Conservation (phyloP, 345 rosid genomes). For the Physaria fendleri region DNA sequence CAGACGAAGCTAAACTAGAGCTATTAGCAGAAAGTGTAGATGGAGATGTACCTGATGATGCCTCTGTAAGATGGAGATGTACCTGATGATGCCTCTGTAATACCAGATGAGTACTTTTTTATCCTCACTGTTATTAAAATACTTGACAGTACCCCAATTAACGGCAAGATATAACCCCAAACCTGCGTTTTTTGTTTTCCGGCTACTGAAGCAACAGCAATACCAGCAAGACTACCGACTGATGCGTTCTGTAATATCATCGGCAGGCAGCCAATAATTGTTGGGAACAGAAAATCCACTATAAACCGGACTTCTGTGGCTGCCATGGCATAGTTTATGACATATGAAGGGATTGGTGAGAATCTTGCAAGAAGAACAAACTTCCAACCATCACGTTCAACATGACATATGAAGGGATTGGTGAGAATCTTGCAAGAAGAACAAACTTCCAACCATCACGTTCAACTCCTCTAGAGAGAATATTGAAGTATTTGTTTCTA, state of each 20-base stretch:
- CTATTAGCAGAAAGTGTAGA: constrained; percentile 30
- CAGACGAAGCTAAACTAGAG: constrained; percentile 19
- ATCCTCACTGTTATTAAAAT: constrained; percentile 68
- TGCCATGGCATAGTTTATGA: constrained; percentile 84
- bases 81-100: too few species aligned
- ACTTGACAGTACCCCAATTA: constrained; percentile 71
- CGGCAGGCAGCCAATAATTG: constrained; percentile 75
- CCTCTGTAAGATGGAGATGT: too few species aligned
- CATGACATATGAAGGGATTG: constrained; percentile 88
- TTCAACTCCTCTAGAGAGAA: constrained; percentile 79
- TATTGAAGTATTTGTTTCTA: constrained; percentile 60
- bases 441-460: constrained; percentile 93
- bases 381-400: constrained; percentile 91
- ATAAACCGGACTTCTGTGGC: constrained; percentile 75
- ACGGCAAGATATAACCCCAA: constrained; percentile 70
- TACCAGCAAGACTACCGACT: constrained; percentile 92
- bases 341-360: constrained; percentile 86
- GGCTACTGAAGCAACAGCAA: constrained; percentile 74
- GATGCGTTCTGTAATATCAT: constrained; percentile 97
- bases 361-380: constrained; percentile 93
- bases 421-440: constrained; percentile 93
- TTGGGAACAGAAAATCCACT: constrained; percentile 82
- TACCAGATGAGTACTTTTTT: constrained; percentile 58
- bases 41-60: not conserved
- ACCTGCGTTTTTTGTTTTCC: constrained; percentile 48